A percentile compares a stretch with the other conserved stretches of the same genome.
Conservation (phyloP, 352 stramenopile species). For the Globisporangium lucens region DNA sequence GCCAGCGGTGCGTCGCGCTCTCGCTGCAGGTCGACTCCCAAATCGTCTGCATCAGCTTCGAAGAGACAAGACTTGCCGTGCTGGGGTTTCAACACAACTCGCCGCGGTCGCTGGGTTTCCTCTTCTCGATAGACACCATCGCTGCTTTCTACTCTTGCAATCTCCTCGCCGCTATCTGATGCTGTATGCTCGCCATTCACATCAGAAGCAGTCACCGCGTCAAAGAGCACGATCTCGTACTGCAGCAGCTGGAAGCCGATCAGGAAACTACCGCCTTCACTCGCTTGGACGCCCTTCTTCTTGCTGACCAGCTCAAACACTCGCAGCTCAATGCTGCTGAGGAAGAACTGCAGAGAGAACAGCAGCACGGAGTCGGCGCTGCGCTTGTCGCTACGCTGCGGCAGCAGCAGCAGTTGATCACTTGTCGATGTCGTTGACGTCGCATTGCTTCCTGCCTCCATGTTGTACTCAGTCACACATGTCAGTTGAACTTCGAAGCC, state of each 20-base stretch:
- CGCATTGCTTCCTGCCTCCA: not conserved
- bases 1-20: conserved; percentile 26
- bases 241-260: conserved; percentile 49
- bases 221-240: conserved; percentile 52
- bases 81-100: conserved; percentile 16
- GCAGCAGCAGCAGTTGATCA: not conserved
- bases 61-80: conserved; percentile 58
- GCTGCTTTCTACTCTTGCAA: not conserved
- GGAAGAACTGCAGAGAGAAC: conserved; percentile 46
- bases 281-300: not conserved
- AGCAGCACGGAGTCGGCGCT: conserved; percentile 20
- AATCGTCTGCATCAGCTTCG: conserved; percentile 24
- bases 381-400: not conserved
- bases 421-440: not conserved
- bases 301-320: not conserved
- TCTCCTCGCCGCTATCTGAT: not conserved
- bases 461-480: no score
- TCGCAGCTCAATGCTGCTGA: conserved; percentile 20
- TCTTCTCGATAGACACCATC: not conserved
- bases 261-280: conserved; percentile 12
- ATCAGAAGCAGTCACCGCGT: conserved; percentile 6
- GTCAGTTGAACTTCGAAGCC: no score
- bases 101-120: not conserved
- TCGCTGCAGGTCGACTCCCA: conserved; percentile 27
- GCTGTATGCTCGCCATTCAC: not conserved